Conservation (phyloP, 2,329 filamentous ascomycete genomes). For the Xylariaceae sp. region DNA sequence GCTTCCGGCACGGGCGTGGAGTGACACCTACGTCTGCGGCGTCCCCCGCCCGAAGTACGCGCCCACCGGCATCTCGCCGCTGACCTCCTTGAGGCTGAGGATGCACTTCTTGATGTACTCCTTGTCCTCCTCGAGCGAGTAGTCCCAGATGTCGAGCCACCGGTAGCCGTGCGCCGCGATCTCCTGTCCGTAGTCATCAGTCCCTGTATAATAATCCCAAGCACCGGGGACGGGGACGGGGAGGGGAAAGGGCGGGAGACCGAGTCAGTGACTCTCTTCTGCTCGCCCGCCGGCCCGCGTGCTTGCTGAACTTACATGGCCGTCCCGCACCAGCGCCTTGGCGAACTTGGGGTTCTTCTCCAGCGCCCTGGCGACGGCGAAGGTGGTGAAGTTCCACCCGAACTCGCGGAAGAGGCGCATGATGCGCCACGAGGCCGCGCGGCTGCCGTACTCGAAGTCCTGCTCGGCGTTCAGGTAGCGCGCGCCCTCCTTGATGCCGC, state of each 20-base stretch:
- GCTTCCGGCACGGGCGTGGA: no score
- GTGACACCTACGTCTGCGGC: slow-evolving; percentile 19
- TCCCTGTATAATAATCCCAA: not conserved
- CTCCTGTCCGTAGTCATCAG: slow-evolving; percentile 33
- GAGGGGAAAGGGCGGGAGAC: no score
- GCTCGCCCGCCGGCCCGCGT: no score
- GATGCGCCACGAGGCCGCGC: slow-evolving; percentile 28
- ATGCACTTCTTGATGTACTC: slow-evolving; percentile 31
- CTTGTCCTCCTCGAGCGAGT: slow-evolving; percentile 28
- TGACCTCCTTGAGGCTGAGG: slow-evolving; percentile 24
- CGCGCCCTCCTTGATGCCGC: slow-evolving; percentile 13
- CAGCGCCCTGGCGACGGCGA: slow-evolving; percentile 31
- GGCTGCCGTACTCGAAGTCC: slow-evolving; percentile 18
- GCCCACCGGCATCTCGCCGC: slow-evolving; percentile 25
- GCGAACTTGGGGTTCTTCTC: slow-evolving; percentile 32
- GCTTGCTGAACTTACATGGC: no score
- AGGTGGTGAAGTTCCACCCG: slow-evolving; percentile 34
- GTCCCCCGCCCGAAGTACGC: slow-evolving; percentile 28
- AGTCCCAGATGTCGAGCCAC: slow-evolving; percentile 35
- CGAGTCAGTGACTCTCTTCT: no score
- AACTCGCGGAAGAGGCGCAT: slow-evolving; percentile 33
- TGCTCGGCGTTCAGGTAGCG: slow-evolving; percentile 17
- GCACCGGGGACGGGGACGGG: not conserved
- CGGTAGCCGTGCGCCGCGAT: slow-evolving; percentile 32
- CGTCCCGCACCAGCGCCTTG: slow-evolving; percentile 26